Conservation (phyloP, 805 yeast genomes). For the Wickerhamiella domercqiae region DNA sequence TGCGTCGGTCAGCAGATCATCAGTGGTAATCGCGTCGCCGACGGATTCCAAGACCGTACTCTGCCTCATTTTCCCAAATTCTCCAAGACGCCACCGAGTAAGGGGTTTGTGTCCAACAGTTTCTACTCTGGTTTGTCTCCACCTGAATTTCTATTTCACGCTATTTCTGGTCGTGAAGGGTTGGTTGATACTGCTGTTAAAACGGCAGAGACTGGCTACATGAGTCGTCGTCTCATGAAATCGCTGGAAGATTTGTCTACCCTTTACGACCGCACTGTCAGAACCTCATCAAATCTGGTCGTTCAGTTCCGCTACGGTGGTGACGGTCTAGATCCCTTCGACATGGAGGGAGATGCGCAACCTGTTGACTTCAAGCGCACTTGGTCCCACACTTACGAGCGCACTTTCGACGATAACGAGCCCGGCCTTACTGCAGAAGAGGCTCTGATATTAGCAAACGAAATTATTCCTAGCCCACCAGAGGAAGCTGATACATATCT, state of each 20-base stretch:
- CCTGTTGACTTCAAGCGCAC: conserved; percentile 90
- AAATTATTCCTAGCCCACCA: conserved; percentile 3
- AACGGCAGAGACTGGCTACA: conserved; percentile 97
- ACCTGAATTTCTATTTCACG: conserved; percentile 94
- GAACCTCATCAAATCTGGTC: conserved; percentile 90
- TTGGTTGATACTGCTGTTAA: conserved; percentile 98
- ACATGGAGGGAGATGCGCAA: conserved; percentile 97
- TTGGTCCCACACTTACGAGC: conserved; percentile 75
- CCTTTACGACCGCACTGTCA: conserved; percentile 83
- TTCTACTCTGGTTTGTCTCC: conserved; percentile 89
- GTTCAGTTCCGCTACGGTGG: conserved; percentile 98
- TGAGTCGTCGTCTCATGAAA: conserved; percentile 96
- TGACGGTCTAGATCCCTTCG: conserved; percentile 94
- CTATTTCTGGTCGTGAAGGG: conserved; percentile 99
- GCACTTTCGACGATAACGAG: conserved; percentile 37
- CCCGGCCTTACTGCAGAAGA: conserved; percentile 60
- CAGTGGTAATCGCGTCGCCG: conserved; percentile 97
- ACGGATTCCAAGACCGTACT: conserved; percentile 98
- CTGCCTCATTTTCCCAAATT: conserved; percentile 92
- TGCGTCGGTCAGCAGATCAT: conserved; percentile 94
- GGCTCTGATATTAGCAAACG: conserved; percentile 26
- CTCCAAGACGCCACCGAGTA: conserved; percentile 93
- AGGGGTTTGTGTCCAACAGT: conserved; percentile 94
- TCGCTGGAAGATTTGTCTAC: conserved; percentile 91
- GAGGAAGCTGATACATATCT: conserved; percentile 30